phyloP scores from a whole-genome alignment of 2,329 filamentous ascomycete genomes.

The Aspergillus novofumigatus region DNA sequence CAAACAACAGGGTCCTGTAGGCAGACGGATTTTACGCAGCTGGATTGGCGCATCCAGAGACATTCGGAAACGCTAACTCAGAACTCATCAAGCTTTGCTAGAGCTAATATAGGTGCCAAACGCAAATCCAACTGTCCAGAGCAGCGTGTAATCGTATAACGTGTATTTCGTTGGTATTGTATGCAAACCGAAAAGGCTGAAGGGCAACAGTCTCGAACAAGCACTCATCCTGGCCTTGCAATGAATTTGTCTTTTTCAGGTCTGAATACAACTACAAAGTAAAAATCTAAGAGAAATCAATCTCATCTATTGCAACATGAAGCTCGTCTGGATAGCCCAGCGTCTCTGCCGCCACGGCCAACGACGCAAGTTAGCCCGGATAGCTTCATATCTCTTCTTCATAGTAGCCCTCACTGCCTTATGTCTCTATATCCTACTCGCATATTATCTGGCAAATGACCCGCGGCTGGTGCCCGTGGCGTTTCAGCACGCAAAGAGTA shows the following conservation, averaged over 20 bases:
- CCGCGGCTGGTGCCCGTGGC: slow-evolving; percentile 34
- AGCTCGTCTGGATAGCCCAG: background rate
- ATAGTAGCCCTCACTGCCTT: slow-evolving; percentile 21
- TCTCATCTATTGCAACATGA: background rate
- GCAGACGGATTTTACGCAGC: background rate
- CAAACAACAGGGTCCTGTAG: background rate
- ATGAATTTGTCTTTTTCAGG: no score
- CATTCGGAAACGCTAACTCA: background rate
- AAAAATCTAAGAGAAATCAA: no score
- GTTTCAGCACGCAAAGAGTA: slow-evolving; percentile 31
- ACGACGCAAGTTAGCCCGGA: background rate
- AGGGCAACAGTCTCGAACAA: no score
- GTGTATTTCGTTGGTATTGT: no score
- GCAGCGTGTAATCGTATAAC: no score
- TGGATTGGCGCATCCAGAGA: background rate
- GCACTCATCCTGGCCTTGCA: no score
- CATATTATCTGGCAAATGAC: slow-evolving; percentile 34
- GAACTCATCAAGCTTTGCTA: background rate
- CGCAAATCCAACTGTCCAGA: no score
- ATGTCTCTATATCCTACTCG: slow-evolving; percentile 35
- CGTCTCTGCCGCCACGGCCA: background rate
- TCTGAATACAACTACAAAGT: no score
- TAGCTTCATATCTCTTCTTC: background rate
- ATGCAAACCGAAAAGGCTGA: no score
- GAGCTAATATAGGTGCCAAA: background rate